Evolutionary conservation across 2,329 filamentous ascomycete genomes (phyloP).

Genomic region (Fusarium miscanthi): DNA sequence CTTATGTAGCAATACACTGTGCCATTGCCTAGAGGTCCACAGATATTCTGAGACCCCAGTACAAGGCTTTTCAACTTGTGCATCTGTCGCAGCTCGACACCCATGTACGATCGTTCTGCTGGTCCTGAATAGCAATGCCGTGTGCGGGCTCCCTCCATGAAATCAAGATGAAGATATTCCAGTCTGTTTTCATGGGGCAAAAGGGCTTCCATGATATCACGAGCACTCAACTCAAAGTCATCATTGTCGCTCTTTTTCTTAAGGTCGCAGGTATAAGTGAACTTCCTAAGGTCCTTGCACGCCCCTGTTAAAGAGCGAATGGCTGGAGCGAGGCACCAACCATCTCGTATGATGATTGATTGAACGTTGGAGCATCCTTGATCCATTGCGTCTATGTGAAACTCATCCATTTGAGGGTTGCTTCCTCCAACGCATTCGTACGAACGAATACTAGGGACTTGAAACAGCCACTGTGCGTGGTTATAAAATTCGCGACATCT

Average conservation of each 20-base stretch:
- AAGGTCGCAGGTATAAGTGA: fast-evolving
- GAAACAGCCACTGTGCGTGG: neutral
- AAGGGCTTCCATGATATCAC: neutral
- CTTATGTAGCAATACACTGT: fast-evolving
- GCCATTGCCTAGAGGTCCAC: neutral
- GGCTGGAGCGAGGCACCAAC: neutral
- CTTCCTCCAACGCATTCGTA: neutral
- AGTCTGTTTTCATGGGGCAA: fast-evolving
- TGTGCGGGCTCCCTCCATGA: fast-evolving
- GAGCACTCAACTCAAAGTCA: fast-evolving
- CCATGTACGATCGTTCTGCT: neutral
- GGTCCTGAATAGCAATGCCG: fast-evolving
- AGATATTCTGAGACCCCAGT: neutral
- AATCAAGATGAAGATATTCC: neutral
- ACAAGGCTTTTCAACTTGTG: neutral
- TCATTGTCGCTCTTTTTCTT: neutral
- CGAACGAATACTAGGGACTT: fast-evolving
- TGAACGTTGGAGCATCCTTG: neutral
- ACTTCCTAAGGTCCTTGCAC: neutral
- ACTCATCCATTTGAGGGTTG: neutral
- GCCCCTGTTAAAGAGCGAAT: fast-evolving
- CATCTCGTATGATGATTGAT: neutral
- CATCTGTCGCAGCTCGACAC: neutral
- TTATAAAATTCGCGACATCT: fast-evolving
- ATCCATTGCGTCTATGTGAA: fast-evolving